Base-by-base conservation (phyloP, 345 rosid genomes). In the Ceriops decandra region DNA sequence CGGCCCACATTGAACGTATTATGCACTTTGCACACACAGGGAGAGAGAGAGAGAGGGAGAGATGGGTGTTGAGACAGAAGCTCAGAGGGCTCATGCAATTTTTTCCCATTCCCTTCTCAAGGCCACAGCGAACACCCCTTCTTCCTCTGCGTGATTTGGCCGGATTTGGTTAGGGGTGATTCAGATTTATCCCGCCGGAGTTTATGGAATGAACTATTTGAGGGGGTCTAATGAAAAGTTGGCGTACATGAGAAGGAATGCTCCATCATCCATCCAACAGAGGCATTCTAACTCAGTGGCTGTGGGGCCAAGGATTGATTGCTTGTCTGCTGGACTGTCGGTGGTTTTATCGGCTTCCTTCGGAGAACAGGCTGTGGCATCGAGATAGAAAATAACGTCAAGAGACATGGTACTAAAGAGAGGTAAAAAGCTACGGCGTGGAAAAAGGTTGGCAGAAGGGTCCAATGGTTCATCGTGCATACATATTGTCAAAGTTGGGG, bases 161-260 rank as follows among this genome's bases (percentile, higher is more conserved):
- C 20, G 4, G 51, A 62, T 13, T 33, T 62, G 64, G 64, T 36
- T n/a, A 22, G 20, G 26, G 30, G 49, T 61, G 51, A 21, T 1
- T 35, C 49, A 9, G 26, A 20, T 0, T 11, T 35, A 4, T 64
- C 26, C 42, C 66, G 24, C n/a, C 54, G 6, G 66, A 61, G 17
- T 61, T 61, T 10, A 51, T 26, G 24, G 54, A 33, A 15, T 19
- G 16, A 46, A 26, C 54, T 38, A 8, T 16, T 1, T 11, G 1
- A 27, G 35, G 35, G 15, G 20, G 67, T 0, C 46, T 46, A 2
- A 63, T 63, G 15, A 3, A 31, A 8, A 63, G 67, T 1, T 63
- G 67, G 67, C 46, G 53, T 17, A 56, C 67, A 26, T 52, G 46
- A 26, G 67, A 63, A n/a, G 67, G 46, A 26, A 52, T 63, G 16